phyloP scores from a whole-genome alignment of 768 basidiomycete genomes.

The Lactarius akahatsu region DNA sequence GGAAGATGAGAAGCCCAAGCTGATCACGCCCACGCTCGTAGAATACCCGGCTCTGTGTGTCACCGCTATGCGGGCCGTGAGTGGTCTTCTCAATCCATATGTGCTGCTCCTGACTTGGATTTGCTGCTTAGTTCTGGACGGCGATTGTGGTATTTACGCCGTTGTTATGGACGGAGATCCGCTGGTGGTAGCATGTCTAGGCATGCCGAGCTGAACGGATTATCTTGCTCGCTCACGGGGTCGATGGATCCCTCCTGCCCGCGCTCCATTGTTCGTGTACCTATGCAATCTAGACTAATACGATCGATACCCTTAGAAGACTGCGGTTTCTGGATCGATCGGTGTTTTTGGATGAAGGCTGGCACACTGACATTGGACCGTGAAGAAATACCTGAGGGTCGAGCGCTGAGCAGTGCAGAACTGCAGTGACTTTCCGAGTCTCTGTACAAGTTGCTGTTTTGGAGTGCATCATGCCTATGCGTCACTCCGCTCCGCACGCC shows the following conservation, averaged over 20 bases:
- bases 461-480: too few relatives aligned
- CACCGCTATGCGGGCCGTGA: constrained; percentile 66
- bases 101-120: background rate
- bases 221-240: background rate
- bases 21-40: constrained; percentile 46
- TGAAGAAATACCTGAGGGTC: too few relatives aligned
- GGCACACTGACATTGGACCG: too few relatives aligned
- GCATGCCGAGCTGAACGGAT: background rate
- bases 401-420: too few relatives aligned
- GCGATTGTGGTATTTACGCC: constrained; percentile 90
- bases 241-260: background rate
- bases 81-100: constrained; percentile 18
- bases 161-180: constrained; percentile 82
- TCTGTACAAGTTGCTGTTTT: too few relatives aligned
- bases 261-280: background rate
- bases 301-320: background rate
- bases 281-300: constrained; percentile 10
- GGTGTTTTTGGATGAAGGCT: too few relatives aligned
- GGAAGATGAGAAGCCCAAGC: constrained; percentile 40
- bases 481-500: too few relatives aligned
- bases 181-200: constrained; percentile 54
- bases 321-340: too few relatives aligned
- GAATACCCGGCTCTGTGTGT: constrained; percentile 69
- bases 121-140: constrained; percentile 91
- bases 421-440: too few relatives aligned